phyloP scores from a whole-genome alignment of 148 eudicot species.

The Rhododendron williamsianum region DNA sequence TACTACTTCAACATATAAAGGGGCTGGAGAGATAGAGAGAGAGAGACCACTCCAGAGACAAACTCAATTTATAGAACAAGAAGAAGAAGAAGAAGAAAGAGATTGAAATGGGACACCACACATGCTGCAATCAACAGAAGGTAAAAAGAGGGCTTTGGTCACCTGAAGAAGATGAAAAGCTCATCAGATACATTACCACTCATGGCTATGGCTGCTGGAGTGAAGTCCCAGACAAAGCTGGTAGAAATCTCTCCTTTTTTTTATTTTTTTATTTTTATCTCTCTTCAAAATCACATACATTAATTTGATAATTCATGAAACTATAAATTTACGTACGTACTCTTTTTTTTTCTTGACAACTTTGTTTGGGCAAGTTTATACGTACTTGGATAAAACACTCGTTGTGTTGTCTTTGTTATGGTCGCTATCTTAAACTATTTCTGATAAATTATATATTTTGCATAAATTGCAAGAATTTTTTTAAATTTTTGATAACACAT shows the following conservation, averaged over 20 bases:
- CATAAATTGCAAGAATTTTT: not conserved
- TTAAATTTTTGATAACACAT: too few relatives aligned
- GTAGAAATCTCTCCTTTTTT: conserved; percentile 18
- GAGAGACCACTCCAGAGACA: not conserved
- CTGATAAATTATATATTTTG: not conserved
- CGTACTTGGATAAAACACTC: not conserved
- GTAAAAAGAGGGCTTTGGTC: conserved; percentile 97
- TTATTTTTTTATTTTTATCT: not conserved
- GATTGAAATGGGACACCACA: conserved; percentile 70
- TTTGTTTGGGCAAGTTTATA: not conserved
- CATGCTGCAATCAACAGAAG: conserved; percentile 96
- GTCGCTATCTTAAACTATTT: not conserved
- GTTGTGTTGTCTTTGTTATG: not conserved
- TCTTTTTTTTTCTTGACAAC: not conserved
- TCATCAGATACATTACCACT: conserved; percentile 66
- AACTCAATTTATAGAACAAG: not conserved
- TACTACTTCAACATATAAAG: not conserved
- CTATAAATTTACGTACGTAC: not conserved
- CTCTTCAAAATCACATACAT: not conserved
- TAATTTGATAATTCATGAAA: not conserved
- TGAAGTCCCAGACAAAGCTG: conserved; percentile 96
- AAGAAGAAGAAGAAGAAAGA: not conserved
- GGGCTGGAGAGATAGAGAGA: not conserved
- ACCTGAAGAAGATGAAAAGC: conserved; percentile 90
- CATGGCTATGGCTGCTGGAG: conserved; percentile 99